Evolutionary conservation across 768 basidiomycete genomes (phyloP).

Genomic region (Boletus sp.): DNA sequence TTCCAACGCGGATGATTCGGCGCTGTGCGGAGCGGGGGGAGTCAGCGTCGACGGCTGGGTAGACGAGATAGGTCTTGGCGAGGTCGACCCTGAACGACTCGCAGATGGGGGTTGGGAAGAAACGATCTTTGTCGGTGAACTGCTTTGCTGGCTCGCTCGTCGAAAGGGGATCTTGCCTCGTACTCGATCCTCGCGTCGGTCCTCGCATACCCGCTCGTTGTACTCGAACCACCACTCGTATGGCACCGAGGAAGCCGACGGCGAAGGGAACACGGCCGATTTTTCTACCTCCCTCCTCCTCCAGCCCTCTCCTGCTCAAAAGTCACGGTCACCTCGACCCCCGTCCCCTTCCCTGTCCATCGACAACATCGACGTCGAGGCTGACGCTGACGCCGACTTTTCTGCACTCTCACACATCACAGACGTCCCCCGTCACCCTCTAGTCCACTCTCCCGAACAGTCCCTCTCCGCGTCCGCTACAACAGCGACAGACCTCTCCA

Average conservation of each 20-base stretch:
- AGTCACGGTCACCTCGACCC: not conserved
- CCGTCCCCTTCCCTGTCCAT: not conserved
- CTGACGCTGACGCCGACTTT: not conserved
- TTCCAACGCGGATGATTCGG: conserved; percentile 31
- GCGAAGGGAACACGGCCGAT: conserved; percentile 11
- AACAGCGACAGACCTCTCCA: conserved; percentile 32
- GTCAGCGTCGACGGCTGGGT: conserved; percentile 33
- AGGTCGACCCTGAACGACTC: conserved; percentile 62
- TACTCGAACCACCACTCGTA: conserved; percentile 22
- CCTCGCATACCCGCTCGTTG: conserved; percentile 13
- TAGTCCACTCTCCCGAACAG: conserved; percentile 31
- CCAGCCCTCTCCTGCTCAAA: too few relatives aligned
- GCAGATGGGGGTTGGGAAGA: conserved; percentile 67
- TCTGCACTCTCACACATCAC: conserved; percentile 26
- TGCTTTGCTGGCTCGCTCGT: conserved; percentile 69
- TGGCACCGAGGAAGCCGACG: conserved; percentile 16
- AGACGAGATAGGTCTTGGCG: conserved; percentile 60
- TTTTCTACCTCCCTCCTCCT: conserved; percentile 28
- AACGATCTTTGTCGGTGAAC: conserved; percentile 59
- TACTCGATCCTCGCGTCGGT: not conserved
- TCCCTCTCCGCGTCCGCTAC: conserved; percentile 36
- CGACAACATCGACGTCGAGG: too few relatives aligned
- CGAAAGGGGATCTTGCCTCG: conserved; percentile 36
- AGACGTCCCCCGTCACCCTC: conserved; percentile 31
- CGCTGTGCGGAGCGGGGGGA: conserved; percentile 14